A percentile compares a stretch with the other conserved stretches of the same genome.
Conservation (phyloP, 768 basidiomycete species). For the Hygrophorus pudorinus region DNA sequence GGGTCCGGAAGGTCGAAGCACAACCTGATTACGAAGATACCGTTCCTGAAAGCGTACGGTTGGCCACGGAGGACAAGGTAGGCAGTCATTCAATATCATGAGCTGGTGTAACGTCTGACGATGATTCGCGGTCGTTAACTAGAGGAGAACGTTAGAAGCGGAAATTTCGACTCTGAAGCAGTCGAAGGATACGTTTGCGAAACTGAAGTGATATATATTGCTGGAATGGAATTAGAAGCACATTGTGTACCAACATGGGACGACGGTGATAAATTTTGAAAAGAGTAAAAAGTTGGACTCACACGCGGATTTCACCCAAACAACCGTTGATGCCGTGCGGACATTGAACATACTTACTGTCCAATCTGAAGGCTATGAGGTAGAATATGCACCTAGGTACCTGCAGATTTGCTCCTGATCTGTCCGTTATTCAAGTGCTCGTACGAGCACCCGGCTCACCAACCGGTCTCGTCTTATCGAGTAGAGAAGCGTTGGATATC, state of each 20-base stretch:
- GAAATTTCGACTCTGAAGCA: conserved; percentile 66
- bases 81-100: conserved; percentile 12
- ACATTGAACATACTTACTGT: too few relatives aligned
- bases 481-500: too few relatives aligned
- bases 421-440: too few relatives aligned
- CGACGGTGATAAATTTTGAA: too few relatives aligned
- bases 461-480: too few relatives aligned
- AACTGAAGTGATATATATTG: conserved; percentile 55
- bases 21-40: conserved; percentile 72
- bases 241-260: conserved; percentile 15
- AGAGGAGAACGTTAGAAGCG: conserved; percentile 71
- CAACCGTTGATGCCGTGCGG: too few relatives aligned
- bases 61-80: conserved; percentile 78
- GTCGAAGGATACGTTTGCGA: conserved; percentile 68
- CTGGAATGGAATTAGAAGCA: not conserved
- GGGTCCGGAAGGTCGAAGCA: conserved; percentile 62
- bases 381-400: too few relatives aligned
- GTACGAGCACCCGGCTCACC: too few relatives aligned
- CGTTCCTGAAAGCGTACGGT: conserved; percentile 69
- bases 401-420: too few relatives aligned
- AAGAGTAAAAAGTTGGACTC: too few relatives aligned
- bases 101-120: not conserved
- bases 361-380: too few relatives aligned
- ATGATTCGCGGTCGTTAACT: conserved; percentile 10
- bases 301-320: too few relatives aligned